A percentile compares a stretch with the other conserved stretches of the same genome.
Evolutionary conservation across 176 grass and related monocot genomes (phyloP).

Genomic region (Ampelocalamus luodianensis): DNA sequence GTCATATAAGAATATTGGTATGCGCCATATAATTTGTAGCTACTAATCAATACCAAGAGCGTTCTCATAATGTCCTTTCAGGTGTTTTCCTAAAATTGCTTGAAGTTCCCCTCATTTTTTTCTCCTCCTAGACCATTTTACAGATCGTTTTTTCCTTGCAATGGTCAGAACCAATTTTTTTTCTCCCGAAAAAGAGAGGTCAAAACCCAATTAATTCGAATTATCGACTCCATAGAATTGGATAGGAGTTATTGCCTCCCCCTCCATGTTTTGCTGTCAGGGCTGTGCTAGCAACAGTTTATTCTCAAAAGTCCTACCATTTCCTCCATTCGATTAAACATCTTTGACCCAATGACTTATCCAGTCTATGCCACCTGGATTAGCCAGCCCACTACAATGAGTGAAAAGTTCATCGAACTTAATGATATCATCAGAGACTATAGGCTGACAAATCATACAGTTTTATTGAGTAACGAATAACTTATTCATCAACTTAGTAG

Average conservation of each 20-base stretch:
- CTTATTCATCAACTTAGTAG: background rate
- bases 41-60: background rate
- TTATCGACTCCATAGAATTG: too few relatives aligned
- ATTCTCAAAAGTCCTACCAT: background rate
- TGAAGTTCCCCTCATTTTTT: background rate
- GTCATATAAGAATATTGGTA: background rate
- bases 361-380: background rate
- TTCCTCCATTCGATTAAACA: background rate
- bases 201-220: too few relatives aligned
- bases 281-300: background rate
- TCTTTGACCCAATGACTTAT: background rate
- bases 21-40: background rate
- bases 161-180: too few relatives aligned
- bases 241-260: too few relatives aligned
- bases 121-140: background rate
- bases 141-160: background rate
- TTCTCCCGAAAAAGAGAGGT: too few relatives aligned
- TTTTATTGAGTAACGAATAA: background rate
- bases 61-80: background rate
- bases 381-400: background rate
- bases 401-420: background rate
- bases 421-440: conserved; percentile 24
- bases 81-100: background rate
- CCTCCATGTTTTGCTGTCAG: background rate
- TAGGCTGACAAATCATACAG: background rate